Conservation (phyloP, 257 asterid species). For the Cruciata laevipes region DNA sequence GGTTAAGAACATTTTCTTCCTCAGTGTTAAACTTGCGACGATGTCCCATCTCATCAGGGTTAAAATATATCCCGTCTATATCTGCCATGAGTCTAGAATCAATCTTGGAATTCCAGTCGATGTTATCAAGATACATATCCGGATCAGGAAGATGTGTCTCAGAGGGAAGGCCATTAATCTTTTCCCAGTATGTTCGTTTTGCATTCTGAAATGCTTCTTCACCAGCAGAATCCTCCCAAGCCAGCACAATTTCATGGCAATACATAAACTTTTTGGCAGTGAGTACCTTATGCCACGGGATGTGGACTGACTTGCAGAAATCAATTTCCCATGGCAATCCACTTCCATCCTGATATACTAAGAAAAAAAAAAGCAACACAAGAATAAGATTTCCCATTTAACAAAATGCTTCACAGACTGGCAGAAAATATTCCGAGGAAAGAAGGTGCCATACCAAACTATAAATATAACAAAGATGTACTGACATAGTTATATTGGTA, state of each 20-base stretch:
- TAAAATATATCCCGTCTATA: constrained; percentile 47
- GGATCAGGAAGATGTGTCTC: constrained; percentile 60
- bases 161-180: constrained; percentile 43
- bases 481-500: neutral
- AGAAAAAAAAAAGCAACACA: neutral
- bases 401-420: neutral
- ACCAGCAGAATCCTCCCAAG: constrained; percentile 85
- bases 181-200: constrained; percentile 63
- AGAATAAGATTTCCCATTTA: constrained; percentile 4
- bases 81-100: constrained; percentile 68
- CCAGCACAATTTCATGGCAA: constrained; percentile 55
- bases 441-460: neutral
- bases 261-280: constrained; percentile 59
- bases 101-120: constrained; percentile 67
- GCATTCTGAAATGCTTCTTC: constrained; percentile 64
- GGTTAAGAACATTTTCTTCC: constrained; percentile 17
- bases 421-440: neutral
- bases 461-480: neutral
- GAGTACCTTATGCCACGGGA: constrained; percentile 68
- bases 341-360: constrained; percentile 31
- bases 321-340: constrained; percentile 79
- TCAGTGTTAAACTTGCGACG: constrained; percentile 24
- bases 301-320: constrained; percentile 52
- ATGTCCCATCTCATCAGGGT: constrained; percentile 46
- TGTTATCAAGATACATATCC: constrained; percentile 47